These are phyloP conservation scores for Calamus simplicifolius DNA, from an alignment of 176 grass and related monocot genomes.

Conservation along the genomic window DNA sequence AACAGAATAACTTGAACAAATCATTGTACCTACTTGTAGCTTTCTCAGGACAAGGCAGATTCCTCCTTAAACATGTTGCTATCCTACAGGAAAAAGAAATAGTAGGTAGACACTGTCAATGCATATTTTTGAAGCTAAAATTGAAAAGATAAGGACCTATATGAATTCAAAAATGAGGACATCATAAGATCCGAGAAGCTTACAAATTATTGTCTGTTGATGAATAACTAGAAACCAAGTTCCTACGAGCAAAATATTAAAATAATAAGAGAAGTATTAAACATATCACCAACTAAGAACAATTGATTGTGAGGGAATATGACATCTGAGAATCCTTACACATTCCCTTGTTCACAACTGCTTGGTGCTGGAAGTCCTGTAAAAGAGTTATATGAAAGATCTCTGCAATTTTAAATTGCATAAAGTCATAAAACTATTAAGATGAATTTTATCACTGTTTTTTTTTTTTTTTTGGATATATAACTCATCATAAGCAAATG, in stretches of 20 bases:
- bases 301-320: background rate
- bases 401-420: conserved; percentile 31
- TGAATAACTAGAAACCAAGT: too few relatives aligned
- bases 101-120: too few relatives aligned
- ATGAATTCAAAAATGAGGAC: too few relatives aligned
- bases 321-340: conserved; percentile 36
- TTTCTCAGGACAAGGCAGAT: conserved; percentile 50
- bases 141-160: background rate
- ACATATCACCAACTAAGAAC: conserved; percentile 16
- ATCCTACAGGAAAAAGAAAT: conserved; percentile 25
- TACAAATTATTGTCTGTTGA: too few relatives aligned
- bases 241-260: too few relatives aligned
- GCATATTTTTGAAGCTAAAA: background rate
- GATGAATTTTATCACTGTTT: background rate
- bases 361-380: conserved; percentile 44
- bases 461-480: conserved; percentile 9
- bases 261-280: background rate
- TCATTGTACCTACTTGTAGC: conserved; percentile 37
- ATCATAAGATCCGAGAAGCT: too few relatives aligned
- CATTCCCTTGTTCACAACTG: conserved; percentile 63
- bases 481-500: conserved; percentile 10
- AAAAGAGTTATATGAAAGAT: conserved; percentile 76
- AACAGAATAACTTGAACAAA: background rate
- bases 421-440: background rate
- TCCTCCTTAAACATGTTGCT: conserved; percentile 49